These are phyloP conservation scores for Podaxis carcinomalis DNA, from an alignment of 768 basidiomycete species.

Conservation along the genomic window DNA sequence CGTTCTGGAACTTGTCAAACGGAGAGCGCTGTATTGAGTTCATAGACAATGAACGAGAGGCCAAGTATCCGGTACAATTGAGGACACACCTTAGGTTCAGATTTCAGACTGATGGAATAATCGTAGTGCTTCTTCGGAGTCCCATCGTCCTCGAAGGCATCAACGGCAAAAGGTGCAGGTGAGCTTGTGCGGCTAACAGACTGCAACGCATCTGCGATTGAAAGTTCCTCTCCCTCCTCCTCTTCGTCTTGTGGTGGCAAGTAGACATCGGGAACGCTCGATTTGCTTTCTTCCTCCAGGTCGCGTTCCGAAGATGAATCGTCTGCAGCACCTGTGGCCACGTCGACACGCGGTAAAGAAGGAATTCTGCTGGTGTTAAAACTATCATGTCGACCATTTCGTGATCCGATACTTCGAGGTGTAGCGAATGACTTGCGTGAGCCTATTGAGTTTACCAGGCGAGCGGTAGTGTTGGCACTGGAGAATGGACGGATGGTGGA, in stretches of 20 bases:
- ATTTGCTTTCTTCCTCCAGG: conserved; percentile 37
- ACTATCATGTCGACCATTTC: conserved; percentile 36
- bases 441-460: conserved; percentile 43
- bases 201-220: conserved; percentile 53
- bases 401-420: conserved; percentile 27
- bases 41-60: background rate
- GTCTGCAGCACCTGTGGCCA: conserved; percentile 25
- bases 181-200: conserved; percentile 53
- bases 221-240: conserved; percentile 34
- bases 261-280: conserved; percentile 51
- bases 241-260: conserved; percentile 44
- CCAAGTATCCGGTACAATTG: background rate
- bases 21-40: conserved; percentile 47
- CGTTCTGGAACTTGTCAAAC: conserved; percentile 59
- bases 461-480: conserved; percentile 44
- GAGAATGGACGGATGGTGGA: conserved; percentile 44
- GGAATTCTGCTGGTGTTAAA: conserved; percentile 61
- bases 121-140: conserved; percentile 53
- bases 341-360: conserved; percentile 40
- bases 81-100: conserved; percentile 53
- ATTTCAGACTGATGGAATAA: conserved; percentile 54
- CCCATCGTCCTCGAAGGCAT: conserved; percentile 26
- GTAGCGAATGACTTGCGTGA: conserved; percentile 46
- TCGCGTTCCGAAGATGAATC: conserved; percentile 33
- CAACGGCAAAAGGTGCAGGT: conserved; percentile 34